A percentile compares a stretch with the other conserved stretches of the same genome.
phyloP scores from a whole-genome alignment of 23 red algal genomes.

The Gracilaria gracilis region DNA sequence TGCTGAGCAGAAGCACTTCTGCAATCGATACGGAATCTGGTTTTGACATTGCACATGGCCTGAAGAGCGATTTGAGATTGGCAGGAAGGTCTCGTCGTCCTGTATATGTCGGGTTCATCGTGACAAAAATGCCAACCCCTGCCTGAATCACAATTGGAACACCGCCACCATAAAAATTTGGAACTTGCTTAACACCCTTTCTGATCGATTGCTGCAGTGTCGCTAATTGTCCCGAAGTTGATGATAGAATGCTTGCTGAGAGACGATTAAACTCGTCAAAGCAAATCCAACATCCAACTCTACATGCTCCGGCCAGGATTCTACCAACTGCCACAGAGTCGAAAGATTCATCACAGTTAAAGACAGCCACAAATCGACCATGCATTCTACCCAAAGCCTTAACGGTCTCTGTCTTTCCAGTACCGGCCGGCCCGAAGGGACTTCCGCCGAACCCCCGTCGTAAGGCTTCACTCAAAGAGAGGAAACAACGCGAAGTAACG shows the following conservation, averaged over 20 bases:
- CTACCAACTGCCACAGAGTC: slow-evolving; percentile 75
- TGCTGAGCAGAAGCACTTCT: slow-evolving; percentile 62
- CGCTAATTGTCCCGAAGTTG: slow-evolving; percentile 75
- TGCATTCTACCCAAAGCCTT: slow-evolving; percentile 71
- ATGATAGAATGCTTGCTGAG: slow-evolving; percentile 62
- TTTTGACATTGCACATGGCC: slow-evolving; percentile 73
- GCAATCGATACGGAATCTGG: slow-evolving; percentile 62
- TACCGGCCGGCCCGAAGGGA: slow-evolving; percentile 76
- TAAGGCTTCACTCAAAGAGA: slow-evolving; percentile 60
- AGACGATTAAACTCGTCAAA: slow-evolving; percentile 88
- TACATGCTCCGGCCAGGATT: slow-evolving; percentile 73
- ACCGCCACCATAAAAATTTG: slow-evolving; percentile 59
- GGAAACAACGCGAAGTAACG: slow-evolving; percentile 64
- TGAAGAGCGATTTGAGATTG: slow-evolving; percentile 71
- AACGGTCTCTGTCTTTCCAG: slow-evolving; percentile 82
- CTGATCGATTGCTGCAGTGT: slow-evolving; percentile 50
- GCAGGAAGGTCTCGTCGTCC: slow-evolving; percentile 75
- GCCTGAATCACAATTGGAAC: slow-evolving; percentile 34
- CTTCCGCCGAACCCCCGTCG: slow-evolving; percentile 60
- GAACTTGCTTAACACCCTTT: slow-evolving; percentile 24
- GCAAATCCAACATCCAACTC: slow-evolving; percentile 72
- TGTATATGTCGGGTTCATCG: slow-evolving; percentile 77
- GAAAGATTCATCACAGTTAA: slow-evolving; percentile 85
- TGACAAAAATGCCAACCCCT: slow-evolving; percentile 70
- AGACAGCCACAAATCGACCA: slow-evolving; percentile 71